Conservation (phyloP, 148 eudicot species). For the Camellia granthamiana region DNA sequence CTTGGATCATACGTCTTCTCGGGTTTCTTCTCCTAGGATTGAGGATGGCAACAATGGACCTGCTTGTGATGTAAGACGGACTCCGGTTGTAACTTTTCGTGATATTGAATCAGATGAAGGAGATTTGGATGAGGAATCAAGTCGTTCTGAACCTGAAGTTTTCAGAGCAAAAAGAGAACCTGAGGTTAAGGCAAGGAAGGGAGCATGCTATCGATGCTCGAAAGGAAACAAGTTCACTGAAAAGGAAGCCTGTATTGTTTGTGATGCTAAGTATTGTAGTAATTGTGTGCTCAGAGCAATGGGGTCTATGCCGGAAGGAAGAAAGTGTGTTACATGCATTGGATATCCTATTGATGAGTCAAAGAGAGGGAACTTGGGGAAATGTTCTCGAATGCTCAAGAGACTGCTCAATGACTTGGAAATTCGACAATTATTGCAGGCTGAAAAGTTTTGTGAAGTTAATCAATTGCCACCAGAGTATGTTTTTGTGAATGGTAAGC, state of each 20-base stretch:
- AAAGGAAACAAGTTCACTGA: conserved; percentile 88
- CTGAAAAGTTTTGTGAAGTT: conserved; percentile 83
- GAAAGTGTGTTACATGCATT: conserved; percentile 92
- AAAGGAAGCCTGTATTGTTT: conserved; percentile 89
- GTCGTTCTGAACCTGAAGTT: conserved; percentile 34
- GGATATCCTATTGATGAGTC: conserved; percentile 86
- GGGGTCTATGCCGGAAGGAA: conserved; percentile 99
- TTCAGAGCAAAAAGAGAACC: conserved; percentile 51
- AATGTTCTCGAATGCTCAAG: conserved; percentile 86
- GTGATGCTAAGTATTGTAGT: conserved; percentile 89
- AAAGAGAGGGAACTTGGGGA: conserved; percentile 77
- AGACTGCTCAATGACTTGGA: conserved; percentile 88
- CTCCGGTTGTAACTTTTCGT: conserved; percentile 56
- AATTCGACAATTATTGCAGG: conserved; percentile 83
- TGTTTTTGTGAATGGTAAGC: conserved; percentile 76
- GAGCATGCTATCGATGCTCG: conserved; percentile 84
- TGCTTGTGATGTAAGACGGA: conserved; percentile 42
- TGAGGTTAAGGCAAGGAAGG: conserved; percentile 56
- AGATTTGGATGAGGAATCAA: conserved; percentile 37
- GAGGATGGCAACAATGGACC: conserved; percentile 63
- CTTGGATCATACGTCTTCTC: conserved; percentile 73
- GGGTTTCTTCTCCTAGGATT: conserved; percentile 62
- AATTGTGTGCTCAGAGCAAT: conserved; percentile 91
- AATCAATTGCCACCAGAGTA: conserved; percentile 93
- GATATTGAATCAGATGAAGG: conserved; percentile 60